These are phyloP conservation scores for Hsuehochloa calcarea DNA, from an alignment of 176 grass and related monocot species.

Conservation along the genomic window DNA sequence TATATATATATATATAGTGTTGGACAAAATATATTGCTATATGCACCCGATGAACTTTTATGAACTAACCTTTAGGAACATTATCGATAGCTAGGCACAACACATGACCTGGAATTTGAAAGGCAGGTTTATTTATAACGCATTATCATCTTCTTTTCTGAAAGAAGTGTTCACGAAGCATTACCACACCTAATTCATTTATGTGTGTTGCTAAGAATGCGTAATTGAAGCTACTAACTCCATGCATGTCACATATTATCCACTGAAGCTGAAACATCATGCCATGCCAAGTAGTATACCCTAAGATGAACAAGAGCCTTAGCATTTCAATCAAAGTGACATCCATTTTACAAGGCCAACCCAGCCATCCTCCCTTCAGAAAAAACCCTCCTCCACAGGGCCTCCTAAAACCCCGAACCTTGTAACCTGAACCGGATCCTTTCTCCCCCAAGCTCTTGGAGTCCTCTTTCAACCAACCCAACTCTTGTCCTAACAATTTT, in stretches of 20 bases:
- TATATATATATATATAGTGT: neutral
- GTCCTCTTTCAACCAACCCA: neutral
- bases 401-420: conserved; percentile 14
- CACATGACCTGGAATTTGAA: neutral
- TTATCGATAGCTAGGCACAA: neutral
- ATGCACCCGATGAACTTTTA: neutral
- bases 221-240: neutral
- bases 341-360: conserved; percentile 50
- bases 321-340: conserved; percentile 48
- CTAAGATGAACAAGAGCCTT: conserved; percentile 43
- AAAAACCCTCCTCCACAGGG: neutral
- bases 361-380: neutral
- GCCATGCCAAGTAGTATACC: neutral
- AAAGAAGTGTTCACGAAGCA: neutral
- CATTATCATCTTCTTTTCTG: neutral
- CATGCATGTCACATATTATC: neutral
- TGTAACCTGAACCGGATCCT: conserved; percentile 24
- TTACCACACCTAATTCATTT: neutral
- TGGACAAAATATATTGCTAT: neutral
- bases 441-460: neutral
- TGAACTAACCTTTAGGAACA: neutral
- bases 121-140: neutral
- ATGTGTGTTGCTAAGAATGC: neutral
- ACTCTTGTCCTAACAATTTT: conserved; percentile 13
- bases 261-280: neutral